Conservation (phyloP, 2,329 filamentous ascomycete species). For the Xenoacremonium recifei region DNA sequence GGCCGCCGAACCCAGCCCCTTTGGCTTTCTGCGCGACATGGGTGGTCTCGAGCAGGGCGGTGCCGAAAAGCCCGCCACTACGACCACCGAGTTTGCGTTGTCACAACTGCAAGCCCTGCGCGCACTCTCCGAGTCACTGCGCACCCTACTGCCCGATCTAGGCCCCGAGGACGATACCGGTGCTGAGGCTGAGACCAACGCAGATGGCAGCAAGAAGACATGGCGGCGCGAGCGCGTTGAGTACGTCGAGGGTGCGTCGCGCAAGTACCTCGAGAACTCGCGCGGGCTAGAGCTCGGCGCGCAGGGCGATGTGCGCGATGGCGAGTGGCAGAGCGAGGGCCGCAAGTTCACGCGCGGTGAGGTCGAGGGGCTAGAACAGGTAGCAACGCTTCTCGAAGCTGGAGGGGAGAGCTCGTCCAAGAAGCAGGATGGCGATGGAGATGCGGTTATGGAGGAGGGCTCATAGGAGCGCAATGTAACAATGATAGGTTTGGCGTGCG, state of each 20-base stretch:
- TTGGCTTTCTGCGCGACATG: slow-evolving; percentile 58
- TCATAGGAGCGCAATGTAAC: no score
- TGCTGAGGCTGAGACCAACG: slow-evolving; percentile 28
- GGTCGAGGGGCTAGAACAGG: slow-evolving; percentile 55
- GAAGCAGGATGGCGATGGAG: slow-evolving; percentile 3
- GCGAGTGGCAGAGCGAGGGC: slow-evolving; percentile 61
- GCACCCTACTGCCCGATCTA: slow-evolving; percentile 65
- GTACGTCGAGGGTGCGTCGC: slow-evolving; percentile 81
- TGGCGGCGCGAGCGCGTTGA: slow-evolving; percentile 71
- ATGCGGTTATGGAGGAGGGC: slow-evolving; percentile 30
- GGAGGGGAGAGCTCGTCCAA: not conserved
- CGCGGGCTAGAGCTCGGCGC: slow-evolving; percentile 64
- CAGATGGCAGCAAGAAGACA: slow-evolving; percentile 42
- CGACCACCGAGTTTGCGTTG: slow-evolving; percentile 74
- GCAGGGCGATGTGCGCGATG: slow-evolving; percentile 61
- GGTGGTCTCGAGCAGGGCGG: slow-evolving; percentile 51
- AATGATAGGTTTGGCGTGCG: slow-evolving; percentile 7
- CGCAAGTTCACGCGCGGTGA: slow-evolving; percentile 49
- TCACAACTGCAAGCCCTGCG: slow-evolving; percentile 81
- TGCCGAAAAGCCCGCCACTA: slow-evolving; percentile 58
- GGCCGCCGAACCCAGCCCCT: slow-evolving; percentile 26
- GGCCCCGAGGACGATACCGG: slow-evolving; percentile 28
- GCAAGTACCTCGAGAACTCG: slow-evolving; percentile 70
- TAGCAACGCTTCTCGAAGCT: slow-evolving; percentile 44
- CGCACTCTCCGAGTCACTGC: slow-evolving; percentile 58